Percentiles rank a stretch among this genome's conserved stretches.
Evolutionary conservation across 495 filamentous ascomycete genomes (phyloP).

Genomic region (Penicillium ochrochloron): DNA sequence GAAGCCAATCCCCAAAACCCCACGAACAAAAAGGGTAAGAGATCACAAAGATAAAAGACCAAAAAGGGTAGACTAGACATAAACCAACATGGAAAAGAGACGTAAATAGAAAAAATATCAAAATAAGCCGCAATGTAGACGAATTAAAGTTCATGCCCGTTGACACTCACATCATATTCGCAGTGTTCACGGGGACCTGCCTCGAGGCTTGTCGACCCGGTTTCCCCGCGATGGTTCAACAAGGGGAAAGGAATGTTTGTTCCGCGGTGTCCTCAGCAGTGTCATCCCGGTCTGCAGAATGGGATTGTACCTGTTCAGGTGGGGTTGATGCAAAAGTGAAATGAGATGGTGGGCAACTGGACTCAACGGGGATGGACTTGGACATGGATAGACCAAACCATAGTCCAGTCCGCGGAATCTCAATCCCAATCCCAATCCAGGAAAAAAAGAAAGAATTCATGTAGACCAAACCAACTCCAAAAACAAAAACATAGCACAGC

Average conservation of each 20-base stretch:
- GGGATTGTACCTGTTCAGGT: background rate
- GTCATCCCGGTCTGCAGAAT: conserved; percentile 2
- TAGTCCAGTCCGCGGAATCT: background rate
- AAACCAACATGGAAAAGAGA: background rate
- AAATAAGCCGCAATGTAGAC: conserved; percentile 6
- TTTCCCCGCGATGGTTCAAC: conserved; percentile 3
- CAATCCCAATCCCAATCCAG: background rate
- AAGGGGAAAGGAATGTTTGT: background rate
- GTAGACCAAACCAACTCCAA: background rate
- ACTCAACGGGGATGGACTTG: background rate
- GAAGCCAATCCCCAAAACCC: background rate
- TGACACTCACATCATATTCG: background rate
- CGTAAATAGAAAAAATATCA: background rate
- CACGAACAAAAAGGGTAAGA: background rate
- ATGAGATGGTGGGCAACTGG: background rate
- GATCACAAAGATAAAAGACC: background rate
- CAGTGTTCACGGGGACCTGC: conserved; percentile 7
- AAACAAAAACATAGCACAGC: background rate
- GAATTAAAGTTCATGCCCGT: background rate
- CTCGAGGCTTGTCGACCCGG: background rate
- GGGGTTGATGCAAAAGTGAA: background rate
- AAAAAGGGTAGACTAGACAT: too few species aligned
- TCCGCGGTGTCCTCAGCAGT: background rate
- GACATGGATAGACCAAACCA: background rate
- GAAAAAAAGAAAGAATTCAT: background rate